Evolutionary conservation across 2,329 filamentous ascomycete genomes (phyloP).

Genomic region (Colletotrichum destructivum): DNA sequence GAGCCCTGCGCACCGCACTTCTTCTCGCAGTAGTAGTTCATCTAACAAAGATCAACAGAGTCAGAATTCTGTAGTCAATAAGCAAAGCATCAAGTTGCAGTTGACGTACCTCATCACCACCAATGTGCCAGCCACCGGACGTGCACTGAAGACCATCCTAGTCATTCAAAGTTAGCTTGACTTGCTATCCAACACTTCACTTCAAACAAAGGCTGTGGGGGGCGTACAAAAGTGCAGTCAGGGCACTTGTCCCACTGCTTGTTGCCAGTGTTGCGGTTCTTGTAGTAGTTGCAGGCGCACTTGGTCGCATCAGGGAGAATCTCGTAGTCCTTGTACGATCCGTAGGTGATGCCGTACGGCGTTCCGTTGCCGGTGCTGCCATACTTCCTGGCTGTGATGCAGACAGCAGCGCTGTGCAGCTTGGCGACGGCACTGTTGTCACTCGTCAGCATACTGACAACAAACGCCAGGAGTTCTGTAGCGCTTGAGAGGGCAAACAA

Average conservation of each 20-base stretch:
- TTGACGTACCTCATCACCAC: slow-evolving; percentile 39
- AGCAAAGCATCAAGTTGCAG: neutral
- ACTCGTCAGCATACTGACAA: neutral
- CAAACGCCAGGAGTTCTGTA: too few species aligned
- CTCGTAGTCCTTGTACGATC: slow-evolving; percentile 34
- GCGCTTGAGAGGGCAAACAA: too few species aligned
- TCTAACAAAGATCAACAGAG: neutral
- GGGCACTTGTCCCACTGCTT: slow-evolving; percentile 43
- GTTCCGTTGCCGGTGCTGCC: slow-evolving; percentile 35
- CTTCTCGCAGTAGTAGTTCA: slow-evolving; percentile 42
- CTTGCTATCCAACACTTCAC: too few species aligned
- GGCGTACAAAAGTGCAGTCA: slow-evolving; percentile 38
- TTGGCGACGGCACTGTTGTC: slow-evolving; percentile 17
- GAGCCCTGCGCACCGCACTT: slow-evolving; percentile 42
- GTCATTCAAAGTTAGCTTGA: too few species aligned
- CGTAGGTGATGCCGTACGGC: slow-evolving; percentile 28
- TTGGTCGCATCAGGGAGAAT: slow-evolving; percentile 35
- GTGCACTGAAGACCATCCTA: slow-evolving; percentile 38
- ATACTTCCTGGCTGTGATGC: neutral
- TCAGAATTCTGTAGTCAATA: neutral
- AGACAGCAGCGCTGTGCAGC: slow-evolving; percentile 33
- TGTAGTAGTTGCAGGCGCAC: slow-evolving; percentile 43
- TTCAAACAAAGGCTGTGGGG: rapidly evolving
- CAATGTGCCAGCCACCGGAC: slow-evolving; percentile 40
- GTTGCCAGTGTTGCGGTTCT: slow-evolving; percentile 41